These are phyloP conservation scores for Penicillium sp. DNA, from an alignment of 2,329 filamentous ascomycete species.

Conservation along the genomic window DNA sequence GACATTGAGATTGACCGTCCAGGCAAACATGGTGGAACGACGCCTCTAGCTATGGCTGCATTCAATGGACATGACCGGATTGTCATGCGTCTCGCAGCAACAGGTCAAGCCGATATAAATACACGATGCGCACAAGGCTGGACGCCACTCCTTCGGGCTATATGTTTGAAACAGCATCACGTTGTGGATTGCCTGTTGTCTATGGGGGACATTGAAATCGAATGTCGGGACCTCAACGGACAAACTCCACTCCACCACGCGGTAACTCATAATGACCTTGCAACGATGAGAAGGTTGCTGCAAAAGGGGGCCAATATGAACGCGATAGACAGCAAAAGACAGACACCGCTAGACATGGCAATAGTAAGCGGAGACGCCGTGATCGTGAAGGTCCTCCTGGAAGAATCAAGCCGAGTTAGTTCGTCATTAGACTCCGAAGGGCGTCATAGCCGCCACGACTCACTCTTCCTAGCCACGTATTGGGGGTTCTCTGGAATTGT, in stretches of 20 bases:
- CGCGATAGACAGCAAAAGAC: not conserved
- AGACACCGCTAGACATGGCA: slow-evolving; percentile 1
- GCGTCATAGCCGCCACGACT: not conserved
- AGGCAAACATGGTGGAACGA: not conserved
- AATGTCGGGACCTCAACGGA: slow-evolving; percentile 1
- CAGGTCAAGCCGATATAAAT: not conserved
- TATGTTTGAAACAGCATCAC: not conserved
- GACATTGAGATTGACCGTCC: not conserved
- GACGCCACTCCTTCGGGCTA: not conserved
- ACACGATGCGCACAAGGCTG: not conserved
- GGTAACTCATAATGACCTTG: not conserved
- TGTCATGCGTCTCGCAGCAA: not conserved
- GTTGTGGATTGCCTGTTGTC: not conserved
- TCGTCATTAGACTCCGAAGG: not conserved
- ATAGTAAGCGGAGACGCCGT: not conserved
- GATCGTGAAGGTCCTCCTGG: not conserved
- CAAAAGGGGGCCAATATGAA: slow-evolving; percentile 1
- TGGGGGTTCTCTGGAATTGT: slow-evolving; percentile 1
- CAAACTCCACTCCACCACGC: not conserved
- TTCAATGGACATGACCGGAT: not conserved
- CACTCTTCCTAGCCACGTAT: not conserved
- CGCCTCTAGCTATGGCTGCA: not conserved
- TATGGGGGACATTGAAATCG: not conserved
- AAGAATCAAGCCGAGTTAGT: not conserved
- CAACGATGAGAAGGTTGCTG: not conserved